A percentile compares a stretch with the other conserved stretches of the same genome.
Conservation (phyloP, 441 rosid species). For the Capsella rubella region DNA sequence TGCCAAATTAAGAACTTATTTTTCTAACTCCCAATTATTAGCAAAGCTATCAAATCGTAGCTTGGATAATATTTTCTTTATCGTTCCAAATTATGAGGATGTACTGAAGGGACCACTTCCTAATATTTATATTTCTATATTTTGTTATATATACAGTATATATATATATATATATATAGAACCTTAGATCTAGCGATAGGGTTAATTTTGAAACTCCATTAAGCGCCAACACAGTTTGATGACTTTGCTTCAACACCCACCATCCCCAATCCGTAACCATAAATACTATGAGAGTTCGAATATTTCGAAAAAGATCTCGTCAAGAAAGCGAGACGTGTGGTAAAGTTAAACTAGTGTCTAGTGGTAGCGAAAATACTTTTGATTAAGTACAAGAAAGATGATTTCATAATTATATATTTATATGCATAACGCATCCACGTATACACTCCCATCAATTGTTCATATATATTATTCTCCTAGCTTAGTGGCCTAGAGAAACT, state of each 20-base stretch:
- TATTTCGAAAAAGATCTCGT: slow-evolving; percentile 10
- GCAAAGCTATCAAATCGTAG: background rate
- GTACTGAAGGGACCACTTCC: background rate
- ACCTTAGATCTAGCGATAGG: background rate
- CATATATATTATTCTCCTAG: background rate
- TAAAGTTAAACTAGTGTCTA: background rate
- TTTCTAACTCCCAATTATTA: background rate
- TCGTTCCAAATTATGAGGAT: background rate
- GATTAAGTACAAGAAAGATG: background rate
- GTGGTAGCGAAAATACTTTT: background rate
- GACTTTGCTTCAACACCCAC: slow-evolving; percentile 17
- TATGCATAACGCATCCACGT: too few relatives aligned
- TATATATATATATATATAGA: background rate
- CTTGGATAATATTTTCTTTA: background rate
- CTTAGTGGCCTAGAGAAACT: slow-evolving; percentile 1
- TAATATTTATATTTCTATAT: too few relatives aligned
- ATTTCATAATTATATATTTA: too few relatives aligned
- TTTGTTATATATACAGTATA: background rate
- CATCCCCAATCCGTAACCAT: background rate
- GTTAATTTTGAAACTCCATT: background rate
- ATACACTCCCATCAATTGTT: background rate
- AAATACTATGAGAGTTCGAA: background rate
- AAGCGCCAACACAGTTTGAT: slow-evolving; percentile 1
- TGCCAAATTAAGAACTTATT: background rate
- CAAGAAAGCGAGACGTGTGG: background rate